Base-by-base conservation (phyloP, 805 yeast species). In the Kurtzmaniella fragi region DNA sequence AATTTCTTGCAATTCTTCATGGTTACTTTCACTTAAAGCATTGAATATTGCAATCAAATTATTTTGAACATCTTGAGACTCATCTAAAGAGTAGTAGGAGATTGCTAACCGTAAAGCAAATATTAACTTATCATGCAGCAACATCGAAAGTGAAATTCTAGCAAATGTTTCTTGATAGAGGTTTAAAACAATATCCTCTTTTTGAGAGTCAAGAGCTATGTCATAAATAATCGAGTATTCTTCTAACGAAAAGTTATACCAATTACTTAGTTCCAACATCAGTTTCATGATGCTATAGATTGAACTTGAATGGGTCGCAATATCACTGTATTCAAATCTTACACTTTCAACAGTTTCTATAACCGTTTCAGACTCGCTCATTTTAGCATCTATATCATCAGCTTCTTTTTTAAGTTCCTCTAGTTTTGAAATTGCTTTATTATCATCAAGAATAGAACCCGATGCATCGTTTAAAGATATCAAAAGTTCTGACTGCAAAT, bases 391-490 rank as follows among this genome's bases (percentile, higher is more conserved):
- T 12, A 87, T 71, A 13, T 71, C 70, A 0, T 45, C 47, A 0
- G 95, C 67, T 47, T 89, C 89, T 1, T 53, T 43, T 52, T 91
- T 90, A 37, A 91, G 59, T 1, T 50, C 55, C 48, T 84, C 93
- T 35, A 90, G 63, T 1, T 82, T 76, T 4, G 67, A 59, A 13
- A 85, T 54, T 2, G 89, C 59, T 0, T 62, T 67, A 38, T 79
- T 80, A 54, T 84, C 79, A 5, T 88, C 95, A 26, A 90, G 63
- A 16, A 90, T 71, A 38, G 73, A 76, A 0, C 84, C 83, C 15
- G 71, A 64, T 0, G 84, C 62, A 5, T 71, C 70, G 45, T 76
- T 78, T 42, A 91, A 61, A 0, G 80, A 68, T 3, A 64, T 59
- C 42, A 90, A 63, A 7, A 90, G 64, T 8, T 73, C 70, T 5